Conservation (phyloP, 257 asterid genomes). For the Solanum dulcamara region DNA sequence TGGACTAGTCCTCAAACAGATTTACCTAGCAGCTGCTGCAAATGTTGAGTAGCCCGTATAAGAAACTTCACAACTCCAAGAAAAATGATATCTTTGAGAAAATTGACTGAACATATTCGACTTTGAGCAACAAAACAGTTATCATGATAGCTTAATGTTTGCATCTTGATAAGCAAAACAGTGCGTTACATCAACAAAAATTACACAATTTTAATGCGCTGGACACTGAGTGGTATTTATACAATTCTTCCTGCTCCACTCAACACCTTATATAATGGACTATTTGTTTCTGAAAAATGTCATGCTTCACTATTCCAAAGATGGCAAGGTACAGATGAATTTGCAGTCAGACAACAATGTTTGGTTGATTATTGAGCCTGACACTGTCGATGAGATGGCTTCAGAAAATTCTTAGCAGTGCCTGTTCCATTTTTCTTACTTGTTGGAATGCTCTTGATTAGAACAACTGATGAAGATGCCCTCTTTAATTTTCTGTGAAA, state of each 20-base stretch:
- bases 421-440: constrained; percentile 33
- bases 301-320: not conserved
- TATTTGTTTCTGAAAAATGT: not conserved
- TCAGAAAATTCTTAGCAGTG: constrained; percentile 25
- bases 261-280: not conserved
- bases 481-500: constrained; percentile 24
- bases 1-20: not conserved
- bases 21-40: not conserved
- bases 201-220: not conserved
- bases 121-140: not conserved
- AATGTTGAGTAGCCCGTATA: not conserved
- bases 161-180: not conserved
- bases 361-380: not conserved
- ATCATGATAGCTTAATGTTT: not conserved
- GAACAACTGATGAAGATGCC: constrained; percentile 47
- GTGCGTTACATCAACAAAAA: not conserved
- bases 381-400: constrained; percentile 12
- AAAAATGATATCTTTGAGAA: not conserved
- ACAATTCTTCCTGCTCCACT: not conserved
- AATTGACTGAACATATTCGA: not conserved
- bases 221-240: not conserved
- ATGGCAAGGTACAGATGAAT: not conserved
- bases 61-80: not conserved
- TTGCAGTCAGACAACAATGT: not conserved
- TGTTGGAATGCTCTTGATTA: constrained; percentile 42